A percentile compares a stretch with the other conserved stretches of the same genome.
These are phyloP conservation scores for Begonia masoniana DNA, from an alignment of 306 rosid genomes.

Conservation along the genomic window DNA sequence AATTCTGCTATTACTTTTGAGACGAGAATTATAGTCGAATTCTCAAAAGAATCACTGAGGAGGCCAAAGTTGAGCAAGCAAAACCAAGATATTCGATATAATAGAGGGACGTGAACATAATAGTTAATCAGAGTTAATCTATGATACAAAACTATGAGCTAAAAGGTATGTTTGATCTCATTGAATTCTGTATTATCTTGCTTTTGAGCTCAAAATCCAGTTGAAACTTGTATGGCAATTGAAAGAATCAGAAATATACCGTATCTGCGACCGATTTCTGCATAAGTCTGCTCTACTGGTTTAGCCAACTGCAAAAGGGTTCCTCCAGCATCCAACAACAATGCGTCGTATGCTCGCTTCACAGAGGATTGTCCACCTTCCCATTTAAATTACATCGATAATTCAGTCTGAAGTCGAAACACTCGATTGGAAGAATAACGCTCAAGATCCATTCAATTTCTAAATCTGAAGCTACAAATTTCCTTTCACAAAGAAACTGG, in stretches of 20 bases:
- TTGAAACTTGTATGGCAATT: background rate
- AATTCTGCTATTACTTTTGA: too few species aligned
- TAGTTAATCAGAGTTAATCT: too few species aligned
- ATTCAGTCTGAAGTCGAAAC: background rate
- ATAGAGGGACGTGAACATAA: too few species aligned
- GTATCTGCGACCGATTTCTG: constrained; percentile 58
- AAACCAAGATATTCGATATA: too few species aligned
- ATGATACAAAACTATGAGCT: too few species aligned
- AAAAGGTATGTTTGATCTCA: too few species aligned
- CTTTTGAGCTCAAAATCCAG: background rate
- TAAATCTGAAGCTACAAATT: background rate
- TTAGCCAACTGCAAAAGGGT: constrained; percentile 73
- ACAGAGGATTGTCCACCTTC: constrained; percentile 16
- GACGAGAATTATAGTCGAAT: too few species aligned
- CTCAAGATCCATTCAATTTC: too few species aligned
- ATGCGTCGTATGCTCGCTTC: constrained; percentile 46
- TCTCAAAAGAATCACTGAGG: too few species aligned
- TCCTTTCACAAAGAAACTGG: background rate
- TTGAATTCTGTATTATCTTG: too few species aligned
- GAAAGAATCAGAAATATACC: constrained; percentile 22
- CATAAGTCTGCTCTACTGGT: constrained; percentile 70
- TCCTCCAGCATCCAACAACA: constrained; percentile 92
- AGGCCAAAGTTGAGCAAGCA: too few species aligned
- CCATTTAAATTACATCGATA: background rate
- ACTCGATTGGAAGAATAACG: background rate